Evolutionary conservation across 371 early-diverging fungal species (phyloP).

Genomic region (Mucor plumbeus): DNA sequence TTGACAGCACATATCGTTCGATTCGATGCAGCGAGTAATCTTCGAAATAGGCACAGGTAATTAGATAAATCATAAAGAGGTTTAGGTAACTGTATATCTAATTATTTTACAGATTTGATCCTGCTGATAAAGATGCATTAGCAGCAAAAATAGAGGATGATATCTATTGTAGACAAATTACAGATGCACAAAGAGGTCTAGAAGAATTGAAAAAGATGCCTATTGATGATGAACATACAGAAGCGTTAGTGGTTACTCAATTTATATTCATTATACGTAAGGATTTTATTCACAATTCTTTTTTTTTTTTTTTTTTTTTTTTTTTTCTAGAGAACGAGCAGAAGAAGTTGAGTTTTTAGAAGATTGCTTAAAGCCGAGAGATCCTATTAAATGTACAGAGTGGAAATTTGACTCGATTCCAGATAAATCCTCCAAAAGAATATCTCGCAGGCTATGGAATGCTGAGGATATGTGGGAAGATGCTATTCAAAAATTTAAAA

Average conservation of each 20-base stretch:
- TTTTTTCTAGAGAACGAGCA: slow-evolving; percentile 16
- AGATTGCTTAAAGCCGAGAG: slow-evolving; percentile 17
- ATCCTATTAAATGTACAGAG: slow-evolving; percentile 16
- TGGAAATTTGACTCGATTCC: slow-evolving; percentile 41
- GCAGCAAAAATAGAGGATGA: slow-evolving; percentile 38
- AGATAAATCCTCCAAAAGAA: slow-evolving; percentile 17
- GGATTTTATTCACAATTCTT: not conserved
- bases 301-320: not conserved
- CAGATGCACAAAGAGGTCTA: slow-evolving; percentile 28
- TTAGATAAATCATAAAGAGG: not conserved
- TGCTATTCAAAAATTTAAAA: slow-evolving; percentile 28
- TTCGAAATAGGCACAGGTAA: slow-evolving; percentile 25
- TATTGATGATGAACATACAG: not conserved
- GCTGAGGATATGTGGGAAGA: slow-evolving; percentile 34
- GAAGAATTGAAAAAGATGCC: slow-evolving; percentile 21
- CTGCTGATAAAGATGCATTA: slow-evolving; percentile 19
- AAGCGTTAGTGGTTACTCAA: slow-evolving; percentile 2
- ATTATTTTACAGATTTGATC: slow-evolving; percentile 18
- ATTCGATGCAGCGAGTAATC: slow-evolving; percentile 26
- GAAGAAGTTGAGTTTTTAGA: slow-evolving; percentile 27
- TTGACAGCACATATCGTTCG: slow-evolving; percentile 34
- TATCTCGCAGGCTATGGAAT: slow-evolving; percentile 16
- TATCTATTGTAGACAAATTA: slow-evolving; percentile 32
- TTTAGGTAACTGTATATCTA: no score
- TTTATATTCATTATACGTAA: not conserved